A percentile compares a stretch with the other conserved stretches of the same genome.
These are phyloP conservation scores for Ceratocystiopsis sp. DNA, from an alignment of 2,329 filamentous ascomycete genomes.

Conservation along the genomic window DNA sequence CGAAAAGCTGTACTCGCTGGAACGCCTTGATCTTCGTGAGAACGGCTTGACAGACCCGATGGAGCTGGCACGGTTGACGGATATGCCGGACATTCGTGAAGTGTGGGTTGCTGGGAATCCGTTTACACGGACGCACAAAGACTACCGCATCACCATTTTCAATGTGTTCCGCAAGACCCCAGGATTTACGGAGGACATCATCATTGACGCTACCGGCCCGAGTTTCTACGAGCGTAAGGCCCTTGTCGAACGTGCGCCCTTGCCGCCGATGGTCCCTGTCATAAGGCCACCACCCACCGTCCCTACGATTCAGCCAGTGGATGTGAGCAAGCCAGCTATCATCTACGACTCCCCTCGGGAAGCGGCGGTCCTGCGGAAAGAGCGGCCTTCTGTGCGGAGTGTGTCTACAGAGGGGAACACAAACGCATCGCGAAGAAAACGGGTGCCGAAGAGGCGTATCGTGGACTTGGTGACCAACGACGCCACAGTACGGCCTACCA, in stretches of 20 bases:
- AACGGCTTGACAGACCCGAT: conserved; percentile 82
- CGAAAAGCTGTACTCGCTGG: conserved; percentile 73
- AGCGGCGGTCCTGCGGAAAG: conserved; percentile 38
- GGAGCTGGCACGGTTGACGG: conserved; percentile 75
- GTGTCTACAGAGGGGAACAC: conserved; percentile 41
- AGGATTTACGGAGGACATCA: conserved; percentile 77
- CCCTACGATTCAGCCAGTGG: conserved; percentile 38
- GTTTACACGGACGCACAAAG: conserved; percentile 71
- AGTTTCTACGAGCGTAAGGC: conserved; percentile 74
- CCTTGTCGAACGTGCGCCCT: conserved; percentile 63
- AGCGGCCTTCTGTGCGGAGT: conserved; percentile 33
- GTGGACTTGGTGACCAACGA: conserved; percentile 45
- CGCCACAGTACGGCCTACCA: conserved; percentile 4
- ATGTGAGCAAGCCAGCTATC: conserved; percentile 51
- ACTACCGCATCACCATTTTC: conserved; percentile 82
- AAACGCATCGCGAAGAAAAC: conserved; percentile 41
- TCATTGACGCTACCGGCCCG: conserved; percentile 72
- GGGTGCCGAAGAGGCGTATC: conserved; percentile 44
- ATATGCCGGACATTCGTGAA: conserved; percentile 79
- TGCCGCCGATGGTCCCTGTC: conserved; percentile 60
- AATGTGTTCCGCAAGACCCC: conserved; percentile 85
- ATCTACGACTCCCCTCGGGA: conserved; percentile 35
- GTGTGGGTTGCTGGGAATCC: conserved; percentile 88
- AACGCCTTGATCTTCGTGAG: conserved; percentile 79
- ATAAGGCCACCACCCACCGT: conserved; percentile 46